phyloP scores from a whole-genome alignment of 2,329 filamentous ascomycete species.

The Coniosporium tulheliwenetii region DNA sequence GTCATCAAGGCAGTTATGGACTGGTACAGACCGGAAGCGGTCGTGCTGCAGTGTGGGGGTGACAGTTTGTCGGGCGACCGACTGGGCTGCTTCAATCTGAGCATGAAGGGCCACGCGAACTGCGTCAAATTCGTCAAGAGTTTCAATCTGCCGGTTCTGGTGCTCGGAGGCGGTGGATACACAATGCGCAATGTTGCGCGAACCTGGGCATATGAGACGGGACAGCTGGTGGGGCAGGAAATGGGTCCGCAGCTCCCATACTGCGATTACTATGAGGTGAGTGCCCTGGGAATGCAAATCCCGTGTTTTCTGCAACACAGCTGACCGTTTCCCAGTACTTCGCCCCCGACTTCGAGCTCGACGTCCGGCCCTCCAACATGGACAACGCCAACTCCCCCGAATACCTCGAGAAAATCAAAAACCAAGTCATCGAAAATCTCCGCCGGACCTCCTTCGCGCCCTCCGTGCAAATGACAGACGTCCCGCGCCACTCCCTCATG shows the following conservation, averaged over 20 bases:
- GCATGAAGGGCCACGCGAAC: constrained; percentile 55
- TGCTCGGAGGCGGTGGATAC: constrained; percentile 53
- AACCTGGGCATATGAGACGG: constrained; percentile 52
- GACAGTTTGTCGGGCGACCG: constrained; percentile 53
- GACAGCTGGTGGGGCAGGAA: constrained; percentile 67
- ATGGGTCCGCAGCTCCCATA: constrained; percentile 77
- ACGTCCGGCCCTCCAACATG: constrained; percentile 57
- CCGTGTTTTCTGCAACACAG: constrained; percentile 2
- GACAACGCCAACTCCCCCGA: constrained; percentile 55
- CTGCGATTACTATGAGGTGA: constrained; percentile 81
- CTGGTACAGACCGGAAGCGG: constrained; percentile 50
- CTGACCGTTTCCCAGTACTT: constrained; percentile 38
- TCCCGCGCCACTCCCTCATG: constrained; percentile 37
- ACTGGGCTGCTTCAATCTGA: constrained; percentile 54
- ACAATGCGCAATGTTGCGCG: constrained; percentile 51
- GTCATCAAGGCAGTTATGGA: constrained; percentile 54
- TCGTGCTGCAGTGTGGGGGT: constrained; percentile 54
- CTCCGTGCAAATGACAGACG: constrained; percentile 48
- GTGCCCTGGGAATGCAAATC: constrained; percentile 4
- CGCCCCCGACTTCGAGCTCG: constrained; percentile 52
- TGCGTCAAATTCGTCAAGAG: constrained; percentile 55
- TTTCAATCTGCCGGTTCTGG: constrained; percentile 48
- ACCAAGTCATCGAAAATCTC: constrained; percentile 50
- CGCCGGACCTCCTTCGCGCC: constrained; percentile 46
- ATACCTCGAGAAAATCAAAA: constrained; percentile 53